Evolutionary conservation across 305 asterid genomes (phyloP), one percentile per base, ranked within the genome.

Genomic region (Salvia sclarea): DNA sequence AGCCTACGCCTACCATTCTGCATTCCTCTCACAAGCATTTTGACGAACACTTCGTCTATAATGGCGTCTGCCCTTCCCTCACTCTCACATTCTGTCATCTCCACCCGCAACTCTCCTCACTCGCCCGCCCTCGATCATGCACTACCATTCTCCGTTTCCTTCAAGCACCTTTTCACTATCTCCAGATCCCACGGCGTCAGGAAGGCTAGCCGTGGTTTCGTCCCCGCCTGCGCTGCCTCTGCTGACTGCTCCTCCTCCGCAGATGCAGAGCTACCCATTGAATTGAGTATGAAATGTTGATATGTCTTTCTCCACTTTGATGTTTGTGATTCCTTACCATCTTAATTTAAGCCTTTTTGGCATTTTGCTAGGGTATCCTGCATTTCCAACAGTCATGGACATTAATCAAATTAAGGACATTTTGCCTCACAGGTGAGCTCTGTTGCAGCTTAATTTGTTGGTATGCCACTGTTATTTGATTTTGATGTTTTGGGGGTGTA

Each of bases 31-130:
- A 31, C 13, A 4, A 48, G 50, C n/a, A 10, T 43, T 43, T 43
- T 13, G 14, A 43, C 48, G 14, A 43, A n/a, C 48, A 43, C 1
- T 43, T 18, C 18, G 48, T 43, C 10, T 6, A 40, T 80, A 79
- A 87, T 87, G 95, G 88, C 89, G 49, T 82, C 91, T 20, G 41
- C n/a, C n/a, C n/a, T n/a, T n/a, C n/a, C 86, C 11, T 69, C 82
- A 68, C 47, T 85, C 37, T 81, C 91, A 3, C 88, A 80, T 6
- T 75, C 79, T 25, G 18, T 80, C n/a, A 67, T 82, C 68, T 78
- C 91, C 56, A 54, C 82, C 50, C 75, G 63, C 75, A 64, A 5
- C 64, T 71, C 79, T 66, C 71, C 78, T 33, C 76, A 66, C 11
- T 55, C 78, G 0, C 58, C 84, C 13, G 48, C 57, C 72, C 6